Evolutionary conservation across 805 yeast species (phyloP), one percentile per base, ranked within the genome.

Genomic region (Candida pseudofarinosa): DNA sequence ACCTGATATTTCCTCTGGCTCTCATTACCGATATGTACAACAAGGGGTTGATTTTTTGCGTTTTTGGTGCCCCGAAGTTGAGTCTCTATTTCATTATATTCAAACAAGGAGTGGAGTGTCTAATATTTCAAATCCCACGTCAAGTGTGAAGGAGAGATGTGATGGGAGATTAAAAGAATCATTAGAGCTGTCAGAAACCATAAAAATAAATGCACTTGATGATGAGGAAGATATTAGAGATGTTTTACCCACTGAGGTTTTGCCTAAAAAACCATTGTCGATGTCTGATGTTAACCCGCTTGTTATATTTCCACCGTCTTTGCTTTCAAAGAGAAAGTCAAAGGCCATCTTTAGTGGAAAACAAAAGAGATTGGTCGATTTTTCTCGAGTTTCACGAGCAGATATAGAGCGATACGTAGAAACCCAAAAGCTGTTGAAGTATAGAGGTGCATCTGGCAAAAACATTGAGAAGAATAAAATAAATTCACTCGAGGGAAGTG

Each of bases 21-120:
- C 65, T 2, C 69, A 67, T 42, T 65, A 62, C 43, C 45, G 41
- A 20, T 67, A 64, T 44, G 47, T 58, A 30, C 53, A 59, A 42
- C 56, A 51, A 19, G 73, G 63, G 1, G 52, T 70, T 37, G 40
- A 50, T 19, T 65, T 63, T 36, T 50, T 69, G 36, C 50, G 48
- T 18, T 49, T 53, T 5, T 67, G 71, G 71, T 53, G 61, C 42
- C 67, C 70, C 4, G 71, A 67, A 39, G 47, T 66, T n/a, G 50
- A 49, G 3, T 19, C 39, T 4, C 35, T 62, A 42, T 39, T 52
- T 18, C 32, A 49, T 4, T 56, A 43, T 40, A 42, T 49, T 16
- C 39, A 41, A 35, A 44, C 35, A 16, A 19, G 18, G 31, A 35
- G 8, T 13, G 40, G 34, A 6, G 35, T 37, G 3, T 46, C 47